Base-by-base conservation (phyloP, 2,329 filamentous ascomycete genomes). In the Herpomyces periplanetae region DNA sequence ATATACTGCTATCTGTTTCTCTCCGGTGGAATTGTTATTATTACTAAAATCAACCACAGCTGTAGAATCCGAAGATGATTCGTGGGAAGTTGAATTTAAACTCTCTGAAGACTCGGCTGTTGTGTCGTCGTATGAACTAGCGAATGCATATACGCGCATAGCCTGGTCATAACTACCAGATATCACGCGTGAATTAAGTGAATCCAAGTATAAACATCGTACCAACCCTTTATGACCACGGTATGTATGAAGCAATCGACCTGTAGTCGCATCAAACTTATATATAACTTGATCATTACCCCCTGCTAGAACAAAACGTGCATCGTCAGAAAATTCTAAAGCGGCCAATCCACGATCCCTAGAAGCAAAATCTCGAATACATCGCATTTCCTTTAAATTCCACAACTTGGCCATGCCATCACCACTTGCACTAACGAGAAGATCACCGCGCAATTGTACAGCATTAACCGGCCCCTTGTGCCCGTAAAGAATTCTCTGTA, bases 201-300 rank as follows among this genome's bases (percentile, higher is more conserved):
- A 68, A 38, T 96, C 80, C 25, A 91, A 56, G 43, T 88, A 73
- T 23, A 96, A 43, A 19, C 65, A 80, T 22, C 80, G 60, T 10
- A 96, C 75, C 12, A 96, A 50, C 24, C 63, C 63, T 11, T 60
- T 51, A 37, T 96, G 80, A 4, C 73, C 75, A 18, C 52, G 49
- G 35, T 85, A 64, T 33, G 65, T 60, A 25, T 59, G 57, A 19
- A 85, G 47, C 28, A 73, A 62, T 30, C 69, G 59, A 24, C 73
- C 73, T 1, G 69, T 87, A 30, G 68, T 65, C 19, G 73, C 69
- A 37, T 91, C 69, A 52, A 84, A 96, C 34, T 91, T 66, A 34
- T 84, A 80, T 25, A 91, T 88, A 18, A 71, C 57, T 37, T 75
- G 64, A 41, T 91, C 80, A 33, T 88, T 96, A 17, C 80, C 80